Evolutionary conservation across 148 eudicot species (phyloP), one percentile per base, ranked within the genome.

Genomic region (Talinum fruticosum): DNA sequence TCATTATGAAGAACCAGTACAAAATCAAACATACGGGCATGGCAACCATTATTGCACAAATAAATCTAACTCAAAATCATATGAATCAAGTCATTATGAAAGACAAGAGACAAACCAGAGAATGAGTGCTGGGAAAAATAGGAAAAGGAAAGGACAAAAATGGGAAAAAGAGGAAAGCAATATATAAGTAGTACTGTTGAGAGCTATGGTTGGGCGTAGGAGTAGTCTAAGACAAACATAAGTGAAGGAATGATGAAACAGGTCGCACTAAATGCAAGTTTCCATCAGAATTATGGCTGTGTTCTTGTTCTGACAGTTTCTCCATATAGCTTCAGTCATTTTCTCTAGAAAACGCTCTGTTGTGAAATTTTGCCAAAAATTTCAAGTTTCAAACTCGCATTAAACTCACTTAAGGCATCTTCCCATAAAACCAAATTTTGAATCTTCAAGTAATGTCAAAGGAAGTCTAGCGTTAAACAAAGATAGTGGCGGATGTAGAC

Each of bases 391-490:
- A n/a, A 59, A 59, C 68, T 16, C 44, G 18, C 45, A 57, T 34
- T 21, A 18, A 62, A 75, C 34, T n/a, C n/a, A 49, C 65, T 66
- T 6, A 10, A 76, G 41, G 68, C 65, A 76, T 74, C 18, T 51
- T 26, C 26, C 29, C 45, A 53, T 79, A n/a, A 66, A 45, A 73
- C 33, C 8, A 34, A 71, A 32, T 59, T 23, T 57, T 24, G 10
- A 8, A 57, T 23, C 28, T 21, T 57, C 10, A n/a, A 57, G 33
- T 74, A 32, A 10, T 5, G 18, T 14, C 75, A 33, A 64, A 4
- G 29, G 28, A 57, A 57, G 24, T 28, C 10, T n/a, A n/a, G 26
- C 6, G n/a, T 57, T 57, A 21, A 57, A 57, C 28, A 23, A 57
- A 57, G 26, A 57, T 10, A 26, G 47, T 26, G 29, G 26, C 23